A percentile compares a stretch with the other conserved stretches of the same genome.
These are phyloP conservation scores for Mortierella sp. DNA, from an alignment of 371 early-diverging fungal genomes.

Conservation along the genomic window DNA sequence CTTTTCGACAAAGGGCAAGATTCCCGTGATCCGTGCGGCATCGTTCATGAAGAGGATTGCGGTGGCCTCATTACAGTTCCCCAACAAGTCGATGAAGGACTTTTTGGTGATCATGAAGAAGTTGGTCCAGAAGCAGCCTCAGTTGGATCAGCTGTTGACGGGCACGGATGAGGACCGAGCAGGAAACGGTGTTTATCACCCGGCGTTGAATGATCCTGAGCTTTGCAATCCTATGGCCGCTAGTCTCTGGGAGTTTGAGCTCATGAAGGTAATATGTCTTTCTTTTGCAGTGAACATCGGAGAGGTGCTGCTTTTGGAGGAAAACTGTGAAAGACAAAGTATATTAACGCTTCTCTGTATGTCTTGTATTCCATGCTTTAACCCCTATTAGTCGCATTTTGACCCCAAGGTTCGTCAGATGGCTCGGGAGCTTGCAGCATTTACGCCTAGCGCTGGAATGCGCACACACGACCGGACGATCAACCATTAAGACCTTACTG, in stretches of 20 bases:
- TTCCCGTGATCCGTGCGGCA: conserved; percentile 79
- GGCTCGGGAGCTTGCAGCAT: conserved; percentile 61
- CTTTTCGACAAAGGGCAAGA: conserved; percentile 80
- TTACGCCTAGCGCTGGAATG: conserved; percentile 53
- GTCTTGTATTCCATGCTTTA: background rate
- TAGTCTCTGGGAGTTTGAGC: conserved; percentile 86
- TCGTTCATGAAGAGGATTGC: conserved; percentile 74
- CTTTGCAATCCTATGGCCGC: conserved; percentile 95
- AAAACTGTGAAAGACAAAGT: background rate
- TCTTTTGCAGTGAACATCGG: background rate
- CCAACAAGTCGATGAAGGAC: conserved; percentile 69
- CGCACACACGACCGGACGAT: conserved; percentile 56
- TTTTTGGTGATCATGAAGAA: conserved; percentile 62
- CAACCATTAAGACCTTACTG: conserved; percentile 28
- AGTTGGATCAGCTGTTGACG: conserved; percentile 84
- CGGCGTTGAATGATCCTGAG: conserved; percentile 91
- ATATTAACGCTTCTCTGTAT: background rate
- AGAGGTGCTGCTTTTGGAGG: background rate
- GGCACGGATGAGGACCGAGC: conserved; percentile 88
- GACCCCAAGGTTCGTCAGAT: conserved; percentile 80
- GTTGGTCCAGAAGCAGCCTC: conserved; percentile 71
- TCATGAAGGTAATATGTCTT: conserved; percentile 71
- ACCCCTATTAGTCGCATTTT: conserved; percentile 73
- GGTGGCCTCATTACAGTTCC: conserved; percentile 69
- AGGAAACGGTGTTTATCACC: conserved; percentile 83